These are phyloP conservation scores for Phaeosphaeriaceae sp. DNA, from an alignment of 2,329 filamentous ascomycete genomes.

Conservation along the genomic window DNA sequence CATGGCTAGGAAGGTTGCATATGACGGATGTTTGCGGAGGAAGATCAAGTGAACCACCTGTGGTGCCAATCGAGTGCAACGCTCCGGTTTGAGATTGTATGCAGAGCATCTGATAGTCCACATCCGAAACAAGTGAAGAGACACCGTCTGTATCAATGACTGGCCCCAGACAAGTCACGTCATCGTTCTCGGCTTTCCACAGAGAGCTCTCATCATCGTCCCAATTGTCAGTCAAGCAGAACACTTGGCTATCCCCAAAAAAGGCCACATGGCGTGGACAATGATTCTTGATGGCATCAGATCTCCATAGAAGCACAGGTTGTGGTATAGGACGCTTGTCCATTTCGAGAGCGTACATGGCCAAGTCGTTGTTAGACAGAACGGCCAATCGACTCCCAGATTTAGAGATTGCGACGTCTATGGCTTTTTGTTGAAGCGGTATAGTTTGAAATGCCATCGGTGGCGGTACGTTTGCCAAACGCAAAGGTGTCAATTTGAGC, in stretches of 20 bases:
- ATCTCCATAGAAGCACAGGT: slow-evolving; percentile 53
- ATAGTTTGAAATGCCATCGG: slow-evolving; percentile 89
- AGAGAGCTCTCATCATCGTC: slow-evolving; percentile 37
- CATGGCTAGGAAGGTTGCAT: slow-evolving; percentile 35
- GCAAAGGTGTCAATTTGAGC: slow-evolving; percentile 85
- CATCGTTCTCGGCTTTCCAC: slow-evolving; percentile 33
- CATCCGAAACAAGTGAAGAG: slow-evolving; percentile 31
- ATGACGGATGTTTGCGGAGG: slow-evolving; percentile 22
- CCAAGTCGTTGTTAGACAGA: slow-evolving; percentile 70
- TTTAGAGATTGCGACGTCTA: slow-evolving; percentile 75
- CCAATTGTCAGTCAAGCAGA: slow-evolving; percentile 44
- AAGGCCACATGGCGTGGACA: slow-evolving; percentile 58
- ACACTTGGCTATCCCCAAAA: slow-evolving; percentile 46
- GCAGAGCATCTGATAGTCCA: slow-evolving; percentile 31
- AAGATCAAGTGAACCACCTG: slow-evolving; percentile 16
- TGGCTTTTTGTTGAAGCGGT: slow-evolving; percentile 64
- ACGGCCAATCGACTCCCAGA: slow-evolving; percentile 65
- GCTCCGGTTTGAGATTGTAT: slow-evolving; percentile 32
- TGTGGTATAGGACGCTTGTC: slow-evolving; percentile 60
- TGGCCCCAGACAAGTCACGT: slow-evolving; percentile 27
- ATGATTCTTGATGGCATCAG: slow-evolving; percentile 17
- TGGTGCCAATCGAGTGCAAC: slow-evolving; percentile 20
- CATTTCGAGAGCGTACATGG: slow-evolving; percentile 73
- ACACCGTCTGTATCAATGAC: slow-evolving; percentile 29
- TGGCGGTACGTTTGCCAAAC: slow-evolving; percentile 84